Percentiles rank a stretch among this genome's conserved stretches.
Conservation (phyloP, 2,329 filamentous ascomycete genomes). For the Raffaelea deltoideospora region DNA sequence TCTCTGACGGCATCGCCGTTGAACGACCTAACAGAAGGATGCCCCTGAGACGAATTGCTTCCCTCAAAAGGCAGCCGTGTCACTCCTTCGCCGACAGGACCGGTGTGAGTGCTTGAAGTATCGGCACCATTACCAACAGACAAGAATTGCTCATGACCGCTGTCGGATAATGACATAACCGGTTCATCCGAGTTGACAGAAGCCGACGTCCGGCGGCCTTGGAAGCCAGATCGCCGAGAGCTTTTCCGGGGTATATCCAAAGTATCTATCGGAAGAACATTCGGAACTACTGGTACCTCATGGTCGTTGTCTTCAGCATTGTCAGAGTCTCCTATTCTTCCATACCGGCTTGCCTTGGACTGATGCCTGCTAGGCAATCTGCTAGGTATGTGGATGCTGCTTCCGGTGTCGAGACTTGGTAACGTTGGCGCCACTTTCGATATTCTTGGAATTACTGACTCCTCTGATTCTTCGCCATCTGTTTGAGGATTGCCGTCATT, state of each 20-base stretch:
- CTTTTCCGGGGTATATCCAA: slow-evolving; percentile 51
- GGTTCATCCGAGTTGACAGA: too few relatives aligned
- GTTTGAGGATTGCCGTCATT: slow-evolving; percentile 27
- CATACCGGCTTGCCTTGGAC: slow-evolving; percentile 27
- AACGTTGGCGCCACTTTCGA: slow-evolving; percentile 36
- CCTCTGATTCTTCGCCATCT: not conserved
- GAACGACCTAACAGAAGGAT: slow-evolving; percentile 29
- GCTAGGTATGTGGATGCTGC: slow-evolving; percentile 47
- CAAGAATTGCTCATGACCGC: too few relatives aligned
- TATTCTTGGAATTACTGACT: not conserved
- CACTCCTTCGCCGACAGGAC: too few relatives aligned
- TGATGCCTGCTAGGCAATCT: slow-evolving; percentile 22
- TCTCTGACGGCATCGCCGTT: too few relatives aligned
- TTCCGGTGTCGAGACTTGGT: slow-evolving; percentile 43
- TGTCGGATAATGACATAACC: too few relatives aligned
- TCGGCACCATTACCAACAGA: too few relatives aligned
- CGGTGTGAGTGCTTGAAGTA: too few relatives aligned
- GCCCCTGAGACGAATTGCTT: slow-evolving; percentile 35
- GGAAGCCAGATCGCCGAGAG: slow-evolving; percentile 36
- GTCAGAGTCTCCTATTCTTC: too few relatives aligned
- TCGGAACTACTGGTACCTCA: too few relatives aligned
- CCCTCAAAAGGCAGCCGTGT: slow-evolving; percentile 42
- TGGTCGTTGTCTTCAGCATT: too few relatives aligned
- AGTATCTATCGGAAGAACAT: slow-evolving; percentile 1
- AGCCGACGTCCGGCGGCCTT: not conserved